These are phyloP conservation scores for Lasiosphaeriaceae sp. DNA, from an alignment of 495 filamentous ascomycete genomes.

Conservation along the genomic window DNA sequence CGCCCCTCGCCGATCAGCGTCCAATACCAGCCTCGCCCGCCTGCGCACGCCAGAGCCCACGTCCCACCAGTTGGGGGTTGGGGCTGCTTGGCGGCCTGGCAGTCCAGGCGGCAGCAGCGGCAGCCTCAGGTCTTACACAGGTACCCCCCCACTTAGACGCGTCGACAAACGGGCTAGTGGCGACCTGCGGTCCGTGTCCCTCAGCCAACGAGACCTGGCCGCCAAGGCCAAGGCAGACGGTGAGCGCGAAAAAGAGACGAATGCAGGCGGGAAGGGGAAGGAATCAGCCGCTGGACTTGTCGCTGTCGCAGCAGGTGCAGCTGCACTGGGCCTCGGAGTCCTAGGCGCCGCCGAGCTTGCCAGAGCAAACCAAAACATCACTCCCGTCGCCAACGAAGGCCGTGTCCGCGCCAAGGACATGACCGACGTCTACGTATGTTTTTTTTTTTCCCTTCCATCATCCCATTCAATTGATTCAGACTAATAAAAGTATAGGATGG, in stretches of 20 bases:
- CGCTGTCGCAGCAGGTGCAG: conserved; percentile 22
- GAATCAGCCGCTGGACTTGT: conserved; percentile 2
- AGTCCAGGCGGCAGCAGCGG: conserved; percentile 56
- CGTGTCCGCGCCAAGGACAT: conserved; percentile 78
- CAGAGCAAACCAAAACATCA: conserved; percentile 58
- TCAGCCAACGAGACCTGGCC: conserved; percentile 48
- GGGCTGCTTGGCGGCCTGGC: conserved; percentile 46
- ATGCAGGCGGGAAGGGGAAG: too few species aligned
- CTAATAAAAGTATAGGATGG: conserved; percentile 69
- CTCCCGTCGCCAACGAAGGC: conserved; percentile 71
- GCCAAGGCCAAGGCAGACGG: conserved; percentile 21
- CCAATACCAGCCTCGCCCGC: conserved; percentile 50
- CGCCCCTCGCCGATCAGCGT: conserved; percentile 34
- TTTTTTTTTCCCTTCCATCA: conserved; percentile 27
- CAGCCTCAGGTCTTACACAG: conserved; percentile 46
- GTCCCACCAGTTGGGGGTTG: too few species aligned
- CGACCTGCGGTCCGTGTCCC: conserved; percentile 70
- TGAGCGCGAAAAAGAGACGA: conserved; percentile 2
- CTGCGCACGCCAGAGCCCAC: conserved; percentile 54
- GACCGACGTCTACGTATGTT: conserved; percentile 91
- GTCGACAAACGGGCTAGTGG: conserved; percentile 71
- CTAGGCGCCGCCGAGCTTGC: conserved; percentile 21
- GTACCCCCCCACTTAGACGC: conserved; percentile 66
- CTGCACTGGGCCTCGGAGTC: conserved; percentile 34
- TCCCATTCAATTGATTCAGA: conserved; percentile 4